Conservation (phyloP, 371 early-diverging fungal genomes). For the Mortierella sp. region DNA sequence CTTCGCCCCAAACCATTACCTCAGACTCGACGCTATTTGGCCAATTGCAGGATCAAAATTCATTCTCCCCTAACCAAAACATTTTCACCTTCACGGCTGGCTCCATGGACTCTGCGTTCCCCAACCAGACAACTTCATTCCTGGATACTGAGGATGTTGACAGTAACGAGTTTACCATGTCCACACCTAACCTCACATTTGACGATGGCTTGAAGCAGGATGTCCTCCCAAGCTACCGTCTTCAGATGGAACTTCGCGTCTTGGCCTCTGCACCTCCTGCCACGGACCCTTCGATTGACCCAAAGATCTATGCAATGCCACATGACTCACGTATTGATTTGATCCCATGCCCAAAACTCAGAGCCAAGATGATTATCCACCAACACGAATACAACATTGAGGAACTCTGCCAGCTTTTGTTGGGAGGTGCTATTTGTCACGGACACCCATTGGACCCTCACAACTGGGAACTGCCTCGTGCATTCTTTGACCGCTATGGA, state of each 20-base stretch:
- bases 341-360: slow-evolving; percentile 68
- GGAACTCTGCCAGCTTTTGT: slow-evolving; percentile 64
- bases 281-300: slow-evolving; percentile 45
- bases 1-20: slow-evolving; percentile 41
- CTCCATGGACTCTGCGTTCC: slow-evolving; percentile 39
- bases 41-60: slow-evolving; percentile 26
- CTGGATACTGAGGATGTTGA: slow-evolving; percentile 47
- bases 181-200: slow-evolving; percentile 34
- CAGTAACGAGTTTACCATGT: slow-evolving; percentile 32
- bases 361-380: slow-evolving; percentile 73
- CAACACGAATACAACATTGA: slow-evolving; percentile 69
- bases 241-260: slow-evolving; percentile 44
- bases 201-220: slow-evolving; percentile 46
- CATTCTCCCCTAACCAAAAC: slow-evolving; percentile 31
- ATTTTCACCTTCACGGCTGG: slow-evolving; percentile 25
- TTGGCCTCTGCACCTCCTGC: slow-evolving; percentile 54
- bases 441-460: slow-evolving; percentile 71
- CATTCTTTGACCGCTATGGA: slow-evolving; percentile 70
- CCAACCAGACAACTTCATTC: slow-evolving; percentile 57
- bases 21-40: slow-evolving; percentile 43
- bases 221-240: slow-evolving; percentile 31
- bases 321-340: slow-evolving; percentile 73
- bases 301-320: slow-evolving; percentile 61
- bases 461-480: slow-evolving; percentile 69
- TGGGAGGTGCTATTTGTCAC: slow-evolving; percentile 64